A percentile compares a stretch with the other conserved stretches of the same genome.
phyloP scores from a whole-genome alignment of 192 early-diverging fungal species.

The Spizellomyces punctatus region DNA sequence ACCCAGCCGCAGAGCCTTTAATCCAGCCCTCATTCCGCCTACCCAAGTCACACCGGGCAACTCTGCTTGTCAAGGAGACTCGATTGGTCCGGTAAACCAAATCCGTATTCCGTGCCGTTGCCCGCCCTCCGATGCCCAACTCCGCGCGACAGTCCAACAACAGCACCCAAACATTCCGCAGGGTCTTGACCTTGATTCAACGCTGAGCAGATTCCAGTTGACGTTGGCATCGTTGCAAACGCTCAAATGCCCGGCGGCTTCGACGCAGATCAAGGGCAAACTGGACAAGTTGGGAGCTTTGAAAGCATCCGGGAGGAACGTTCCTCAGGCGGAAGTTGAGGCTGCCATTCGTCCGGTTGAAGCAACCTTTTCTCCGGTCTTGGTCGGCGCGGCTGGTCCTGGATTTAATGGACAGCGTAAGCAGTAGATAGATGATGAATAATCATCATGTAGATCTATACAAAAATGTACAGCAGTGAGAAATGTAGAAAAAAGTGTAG shows the following conservation, averaged over 20 bases:
- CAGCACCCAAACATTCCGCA: conserved; percentile 14
- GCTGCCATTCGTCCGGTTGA: conserved; percentile 1
- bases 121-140: conserved; percentile 21
- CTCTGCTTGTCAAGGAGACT: conserved; percentile 30
- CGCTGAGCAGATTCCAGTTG: conserved; percentile 21
- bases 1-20: neutral
- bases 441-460: neutral
- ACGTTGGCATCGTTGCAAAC: conserved; percentile 23
- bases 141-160: conserved; percentile 16
- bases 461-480: too few species aligned
- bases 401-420: conserved; percentile 18
- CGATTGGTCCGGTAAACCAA: conserved; percentile 15
- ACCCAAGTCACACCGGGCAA: conserved; percentile 24
- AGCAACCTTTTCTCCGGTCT: neutral
- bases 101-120: conserved; percentile 33
- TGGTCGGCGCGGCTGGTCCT: conserved; percentile 21
- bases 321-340: conserved; percentile 7
- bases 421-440: neutral
- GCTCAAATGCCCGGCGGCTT: conserved; percentile 18
- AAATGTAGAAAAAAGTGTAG: too few species aligned
- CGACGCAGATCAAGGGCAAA: conserved; percentile 14
- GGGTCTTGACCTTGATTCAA: conserved; percentile 26
- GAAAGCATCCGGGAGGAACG: conserved; percentile 14
- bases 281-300: conserved; percentile 20
- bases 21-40: conserved; percentile 13